Base-by-base conservation (phyloP, 2,329 filamentous ascomycete species). In the Aspergillus sp. region DNA sequence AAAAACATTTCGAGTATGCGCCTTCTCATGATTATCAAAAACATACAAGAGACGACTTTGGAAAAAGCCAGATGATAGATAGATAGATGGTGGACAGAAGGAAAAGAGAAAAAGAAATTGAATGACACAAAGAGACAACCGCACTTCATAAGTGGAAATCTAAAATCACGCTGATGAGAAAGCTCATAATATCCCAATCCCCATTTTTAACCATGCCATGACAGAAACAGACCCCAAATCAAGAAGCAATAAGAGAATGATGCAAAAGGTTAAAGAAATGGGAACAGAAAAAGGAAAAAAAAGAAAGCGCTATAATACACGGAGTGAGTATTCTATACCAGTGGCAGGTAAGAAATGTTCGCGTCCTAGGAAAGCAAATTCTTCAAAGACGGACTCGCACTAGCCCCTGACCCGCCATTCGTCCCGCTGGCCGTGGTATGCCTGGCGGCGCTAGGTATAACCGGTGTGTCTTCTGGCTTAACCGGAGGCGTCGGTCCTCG, bases 301-400 rank as follows among this genome's bases (percentile, higher is more conserved):
- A 56, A 30, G 51, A 38, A 41, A 56, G 58, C 44, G 21, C 56
- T 65, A 68, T 65, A 57, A 62, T 68, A 68, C 64, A 66, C 44
- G 42, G 54, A 30, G 38, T 19, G 38, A 47, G 41, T 50, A 27
- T 42, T 58, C 54, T 56, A 39, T 49, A 15, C 48, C 39, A 49
- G 25, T 54, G 50, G 32, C 21, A n/a, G 25, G 41, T 36, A 36
- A 36, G 11, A 6, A 5, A 36, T 36, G 11, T 13, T 36, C 32
- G 32, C 11, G 44, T 51, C 51, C 78, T 76, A 91, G 51, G 86
- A 89, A 57, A 93, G 81, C 52, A 93, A 75, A 69, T 93, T 92
- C 67, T 88, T 86, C 62, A 93, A 74, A 8, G 90, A 92, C 10
- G 90, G 89, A 70, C 88, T 92, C 15, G 90, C 89, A 69, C 90